Evolutionary conservation across 306 rosid species (phyloP).

Genomic region (Malus asiatica): DNA sequence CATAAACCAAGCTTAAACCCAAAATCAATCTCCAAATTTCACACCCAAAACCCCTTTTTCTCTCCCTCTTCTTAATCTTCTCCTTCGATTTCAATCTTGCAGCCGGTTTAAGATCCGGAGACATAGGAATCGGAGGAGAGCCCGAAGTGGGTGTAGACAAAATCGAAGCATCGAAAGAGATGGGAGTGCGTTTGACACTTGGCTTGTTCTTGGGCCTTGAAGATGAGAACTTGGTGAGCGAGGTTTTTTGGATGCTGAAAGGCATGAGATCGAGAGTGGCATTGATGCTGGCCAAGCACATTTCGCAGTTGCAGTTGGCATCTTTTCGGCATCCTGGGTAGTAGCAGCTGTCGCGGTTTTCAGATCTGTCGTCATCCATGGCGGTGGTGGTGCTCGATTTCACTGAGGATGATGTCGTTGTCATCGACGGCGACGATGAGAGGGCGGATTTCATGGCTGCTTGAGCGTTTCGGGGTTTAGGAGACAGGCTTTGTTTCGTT

Average conservation of each 20-base stretch:
- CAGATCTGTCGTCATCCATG: slow-evolving; percentile 35
- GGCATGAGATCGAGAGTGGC: slow-evolving; percentile 91
- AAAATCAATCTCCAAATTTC: slow-evolving; percentile 17
- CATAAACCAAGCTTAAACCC: slow-evolving; percentile 36
- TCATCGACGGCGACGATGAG: not conserved
- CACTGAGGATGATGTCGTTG: slow-evolving; percentile 5
- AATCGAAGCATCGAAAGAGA: slow-evolving; percentile 48
- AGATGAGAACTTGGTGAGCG: slow-evolving; percentile 55
- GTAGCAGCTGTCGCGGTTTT: slow-evolving; percentile 56
- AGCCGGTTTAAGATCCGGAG: slow-evolving; percentile 29
- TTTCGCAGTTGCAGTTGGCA: slow-evolving; percentile 64
- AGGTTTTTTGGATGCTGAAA: slow-evolving; percentile 43
- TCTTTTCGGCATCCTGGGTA: slow-evolving; percentile 77
- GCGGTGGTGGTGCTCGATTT: slow-evolving; percentile 31
- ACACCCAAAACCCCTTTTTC: slow-evolving; percentile 17
- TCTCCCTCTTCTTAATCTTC: not conserved
- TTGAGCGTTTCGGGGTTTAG: not conserved
- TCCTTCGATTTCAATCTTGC: slow-evolving; percentile 20
- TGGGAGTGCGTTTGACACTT: slow-evolving; percentile 35
- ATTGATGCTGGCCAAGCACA: slow-evolving; percentile 72
- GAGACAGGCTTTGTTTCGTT: not conserved
- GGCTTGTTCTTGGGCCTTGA: slow-evolving; percentile 20
- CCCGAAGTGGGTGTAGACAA: slow-evolving; percentile 43
- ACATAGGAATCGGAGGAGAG: not conserved
- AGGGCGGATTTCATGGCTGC: slow-evolving; percentile 33